phyloP scores from a whole-genome alignment of 1,139 yeast genomes.

The Suhomyces terraborum region DNA sequence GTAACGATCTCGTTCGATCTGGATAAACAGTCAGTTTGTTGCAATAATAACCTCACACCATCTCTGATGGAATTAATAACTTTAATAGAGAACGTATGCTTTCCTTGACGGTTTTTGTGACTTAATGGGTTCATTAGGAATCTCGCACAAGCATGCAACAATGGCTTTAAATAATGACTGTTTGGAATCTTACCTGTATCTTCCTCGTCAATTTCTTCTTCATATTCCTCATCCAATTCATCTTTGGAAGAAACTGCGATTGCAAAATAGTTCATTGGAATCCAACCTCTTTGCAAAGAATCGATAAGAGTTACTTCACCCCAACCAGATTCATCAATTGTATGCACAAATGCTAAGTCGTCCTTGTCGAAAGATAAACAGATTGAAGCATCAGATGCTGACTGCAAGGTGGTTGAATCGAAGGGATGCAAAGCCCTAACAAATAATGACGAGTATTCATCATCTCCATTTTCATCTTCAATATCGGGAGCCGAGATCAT shows the following conservation, averaged over 20 bases:
- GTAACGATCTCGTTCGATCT: slow-evolving; percentile 79
- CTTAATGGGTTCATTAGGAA: slow-evolving; percentile 72
- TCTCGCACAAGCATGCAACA: slow-evolving; percentile 74
- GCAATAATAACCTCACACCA: slow-evolving; percentile 77
- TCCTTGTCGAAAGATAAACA: slow-evolving; percentile 81
- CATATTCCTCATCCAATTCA: slow-evolving; percentile 20
- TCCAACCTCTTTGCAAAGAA: slow-evolving; percentile 87
- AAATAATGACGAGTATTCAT: slow-evolving; percentile 49
- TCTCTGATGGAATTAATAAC: slow-evolving; percentile 61
- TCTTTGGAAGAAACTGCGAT: slow-evolving; percentile 53
- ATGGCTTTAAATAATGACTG: slow-evolving; percentile 54
- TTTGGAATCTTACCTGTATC: slow-evolving; percentile 35
- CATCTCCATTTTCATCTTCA: slow-evolving; percentile 25
- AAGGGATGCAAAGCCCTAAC: slow-evolving; percentile 77
- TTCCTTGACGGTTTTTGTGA: slow-evolving; percentile 42
- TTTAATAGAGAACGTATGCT: slow-evolving; percentile 47
- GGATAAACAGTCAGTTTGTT: slow-evolving; percentile 80
- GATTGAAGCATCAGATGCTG: slow-evolving; percentile 68
- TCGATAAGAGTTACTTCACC: slow-evolving; percentile 86
- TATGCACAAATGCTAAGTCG: slow-evolving; percentile 84
- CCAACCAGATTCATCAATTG: slow-evolving; percentile 95
- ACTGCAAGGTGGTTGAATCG: slow-evolving; percentile 66
- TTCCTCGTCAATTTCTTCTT: slow-evolving; percentile 22
- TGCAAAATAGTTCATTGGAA: slow-evolving; percentile 87
- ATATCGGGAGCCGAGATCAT: slow-evolving; percentile 10